These are phyloP conservation scores for Cryptococcus sp. DNA, from an alignment of 1,284 basidiomycete genomes.

Conservation along the genomic window DNA sequence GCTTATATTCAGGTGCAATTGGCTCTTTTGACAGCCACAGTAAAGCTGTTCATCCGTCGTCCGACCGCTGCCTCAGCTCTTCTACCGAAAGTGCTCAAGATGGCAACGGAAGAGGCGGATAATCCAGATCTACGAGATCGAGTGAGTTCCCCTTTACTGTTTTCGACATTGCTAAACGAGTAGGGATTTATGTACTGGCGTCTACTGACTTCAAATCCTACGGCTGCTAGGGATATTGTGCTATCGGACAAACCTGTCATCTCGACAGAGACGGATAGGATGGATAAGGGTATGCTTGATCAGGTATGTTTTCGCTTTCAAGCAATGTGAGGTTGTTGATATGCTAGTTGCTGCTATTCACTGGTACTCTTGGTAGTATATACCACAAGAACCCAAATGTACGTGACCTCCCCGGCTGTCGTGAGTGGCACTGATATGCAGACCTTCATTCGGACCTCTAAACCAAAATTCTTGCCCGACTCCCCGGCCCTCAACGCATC, in stretches of 20 bases:
- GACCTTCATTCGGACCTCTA: slow-evolving; percentile 49
- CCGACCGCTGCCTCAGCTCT: slow-evolving; percentile 86
- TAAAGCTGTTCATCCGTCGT: slow-evolving; percentile 92
- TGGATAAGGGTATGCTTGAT: slow-evolving; percentile 92
- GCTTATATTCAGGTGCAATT: slow-evolving; percentile 68
- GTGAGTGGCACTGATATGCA: slow-evolving; percentile 3
- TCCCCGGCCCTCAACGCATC: slow-evolving; percentile 46
- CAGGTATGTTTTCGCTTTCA: slow-evolving; percentile 55
- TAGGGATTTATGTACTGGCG: slow-evolving; percentile 97
- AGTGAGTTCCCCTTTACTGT: slow-evolving; percentile 24
- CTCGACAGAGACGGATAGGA: slow-evolving; percentile 94
- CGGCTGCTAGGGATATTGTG: slow-evolving; percentile 86
- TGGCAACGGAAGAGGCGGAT: slow-evolving; percentile 94
- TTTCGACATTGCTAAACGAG: background rate
- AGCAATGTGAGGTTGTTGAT: slow-evolving; percentile 18
- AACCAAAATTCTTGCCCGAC: slow-evolving; percentile 34
- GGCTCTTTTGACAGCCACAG: slow-evolving; percentile 90
- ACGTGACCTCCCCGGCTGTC: slow-evolving; percentile 4
- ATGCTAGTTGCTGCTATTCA: slow-evolving; percentile 43
- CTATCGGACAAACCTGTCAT: slow-evolving; percentile 91
- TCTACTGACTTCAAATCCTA: slow-evolving; percentile 87
- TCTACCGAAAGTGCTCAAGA: slow-evolving; percentile 83
- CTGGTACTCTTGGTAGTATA: slow-evolving; percentile 48
- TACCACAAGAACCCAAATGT: slow-evolving; percentile 49
- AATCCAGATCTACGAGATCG: slow-evolving; percentile 90